Base-by-base conservation (phyloP, 352 stramenopile genomes). In the Phytophthora chlamydospora region DNA sequence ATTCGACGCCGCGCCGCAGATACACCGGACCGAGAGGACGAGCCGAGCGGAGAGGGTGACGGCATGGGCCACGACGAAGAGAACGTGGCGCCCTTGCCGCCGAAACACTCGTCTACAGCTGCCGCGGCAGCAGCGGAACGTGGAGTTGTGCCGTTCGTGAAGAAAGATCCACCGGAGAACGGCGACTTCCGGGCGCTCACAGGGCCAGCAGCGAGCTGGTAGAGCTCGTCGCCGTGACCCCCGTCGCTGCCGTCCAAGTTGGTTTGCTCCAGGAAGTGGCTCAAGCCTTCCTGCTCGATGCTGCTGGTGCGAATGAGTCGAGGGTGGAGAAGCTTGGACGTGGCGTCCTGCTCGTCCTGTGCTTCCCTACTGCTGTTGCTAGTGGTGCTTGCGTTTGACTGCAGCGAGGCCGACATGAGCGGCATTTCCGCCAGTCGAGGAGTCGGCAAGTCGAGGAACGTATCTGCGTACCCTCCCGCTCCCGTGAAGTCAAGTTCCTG, bases 201-300 rank as follows among this genome's bases (percentile, higher is more conserved):
- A 5, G 69, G 45, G 7, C 51, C 40, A 31, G 65, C 42, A 17
- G 62, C 58, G 11, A 78, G 45, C 16, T 69, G 61, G 34, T 73
- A 73, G 5, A 78, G 41, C 27, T 78, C 60, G 12, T 71, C 63
- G 13, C 63, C 56, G 29, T 68, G 47, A 9, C 50, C 53, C 12
- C 49, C 60, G 19, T 61, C 36, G 12, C 41, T 65, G 6, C 58
- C 46, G 29, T 74, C 65, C 38, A 91, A 56, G 34, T 83, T 78
- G 3, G 80, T 88, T 41, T 90, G 80, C 46, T 90, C 77, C 4
- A 93, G 68, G 60, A 89, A 91, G 13, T 90, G 71, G 35, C 83
- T 91, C 56, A 91, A 68, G 0, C 80, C 80, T 68, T 93, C 80
- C 53, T 93, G 85, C 40, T 93, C 85, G 19, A 91, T 80, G 39